Conservation (phyloP, 169 alveolate species). For the Cryptosporidium xiaoi region DNA sequence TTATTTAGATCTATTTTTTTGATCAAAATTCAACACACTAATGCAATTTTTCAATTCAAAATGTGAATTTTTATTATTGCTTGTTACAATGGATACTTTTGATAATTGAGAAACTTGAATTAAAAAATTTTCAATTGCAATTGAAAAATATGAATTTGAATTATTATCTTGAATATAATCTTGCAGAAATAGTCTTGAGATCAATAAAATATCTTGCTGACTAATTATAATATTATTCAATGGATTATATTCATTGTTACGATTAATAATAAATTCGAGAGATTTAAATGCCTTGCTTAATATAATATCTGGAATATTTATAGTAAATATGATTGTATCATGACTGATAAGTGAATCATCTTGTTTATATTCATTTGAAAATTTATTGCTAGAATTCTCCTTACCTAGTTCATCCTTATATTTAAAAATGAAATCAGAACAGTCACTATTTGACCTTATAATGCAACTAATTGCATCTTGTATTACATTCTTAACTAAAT, state of each 20-base stretch:
- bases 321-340: background rate
- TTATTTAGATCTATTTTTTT: background rate
- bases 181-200: slow-evolving; percentile 11
- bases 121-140: slow-evolving; percentile 22
- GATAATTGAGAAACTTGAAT: background rate
- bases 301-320: slow-evolving; percentile 21
- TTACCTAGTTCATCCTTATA: slow-evolving; percentile 22
- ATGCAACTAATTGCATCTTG: slow-evolving; percentile 13
- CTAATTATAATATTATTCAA: background rate
- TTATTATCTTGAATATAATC: slow-evolving; percentile 13
- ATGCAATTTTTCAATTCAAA: background rate
- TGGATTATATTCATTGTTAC: background rate
- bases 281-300: slow-evolving; percentile 4
- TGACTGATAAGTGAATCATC: background rate
- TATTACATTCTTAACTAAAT: slow-evolving; percentile 13
- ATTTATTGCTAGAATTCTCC: background rate
- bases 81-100: background rate
- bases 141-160: slow-evolving; percentile 3
- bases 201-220: slow-evolving; percentile 17
- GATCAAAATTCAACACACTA: slow-evolving; percentile 3
- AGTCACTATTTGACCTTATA: slow-evolving; percentile 15
- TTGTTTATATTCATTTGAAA: background rate
- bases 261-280: slow-evolving; percentile 13
- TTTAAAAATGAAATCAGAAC: slow-evolving; percentile 14
- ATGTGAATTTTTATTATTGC: slow-evolving; percentile 2